Evolutionary conservation across 495 filamentous ascomycete genomes (phyloP), one percentile per base, ranked within the genome.

Genomic region (Pyrenula massariospora): DNA sequence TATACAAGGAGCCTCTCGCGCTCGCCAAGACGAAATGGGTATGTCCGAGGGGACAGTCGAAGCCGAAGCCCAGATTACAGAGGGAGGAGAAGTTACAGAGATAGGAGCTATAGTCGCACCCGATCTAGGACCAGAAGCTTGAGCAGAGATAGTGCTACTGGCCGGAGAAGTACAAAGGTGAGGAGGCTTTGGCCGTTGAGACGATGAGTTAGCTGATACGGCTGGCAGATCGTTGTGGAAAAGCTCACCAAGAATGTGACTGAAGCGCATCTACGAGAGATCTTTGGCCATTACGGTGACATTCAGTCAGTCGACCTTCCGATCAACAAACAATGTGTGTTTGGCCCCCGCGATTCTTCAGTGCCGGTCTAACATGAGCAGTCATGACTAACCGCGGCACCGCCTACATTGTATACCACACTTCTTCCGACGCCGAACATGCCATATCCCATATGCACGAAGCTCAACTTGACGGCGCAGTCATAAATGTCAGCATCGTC

Each of bases 381-480:
- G 91, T 87, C 73, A 84, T 85, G 63, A 91, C 84, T 52, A 97
- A 96, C 61, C 86, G 91, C 52, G 91, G 94, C 54, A 93, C 92
- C 10, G 94, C 93, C 48, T 99, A 96, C 68, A 91, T 98, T 54
- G 72, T 95, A 24, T 99, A 89, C 69, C 70, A 81, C 50, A 76
- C 84, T 53, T 81, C 89, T 42, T 75, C 82, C 50, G 86, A 90
- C 60, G 94, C 93, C 36, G 89, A 95, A 63, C 76, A 83, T 19
- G 93, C 93, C 22, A 94, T 99, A 61, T 83, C 91, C 50, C 87
- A 95, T 65, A 97, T 99, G 94, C 94, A 99, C 67, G 93, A 99
- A 75, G 89, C 89, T 12, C 89, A 96, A 60, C 73, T 99, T 49
- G 93, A 99, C 72, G 94, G 93, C 47, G 79, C 86, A 15, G 70